phyloP scores from a whole-genome alignment of 2,329 filamentous ascomycete genomes.

The Thelonectria discophora region DNA sequence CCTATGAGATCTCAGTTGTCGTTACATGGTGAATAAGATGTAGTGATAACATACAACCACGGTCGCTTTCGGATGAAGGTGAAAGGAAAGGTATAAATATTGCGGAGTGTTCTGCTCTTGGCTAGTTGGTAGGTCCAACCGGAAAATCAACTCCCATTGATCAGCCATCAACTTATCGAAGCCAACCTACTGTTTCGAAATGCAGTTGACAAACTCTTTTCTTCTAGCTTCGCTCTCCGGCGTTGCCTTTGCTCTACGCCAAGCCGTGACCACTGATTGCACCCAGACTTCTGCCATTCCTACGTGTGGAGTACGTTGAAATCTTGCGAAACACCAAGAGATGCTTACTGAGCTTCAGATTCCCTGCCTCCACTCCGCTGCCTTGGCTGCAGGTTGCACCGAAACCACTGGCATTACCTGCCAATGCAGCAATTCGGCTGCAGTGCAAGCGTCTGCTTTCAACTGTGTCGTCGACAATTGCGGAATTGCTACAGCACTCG shows the following conservation, averaged over 20 bases:
- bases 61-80: too few relatives aligned
- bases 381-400: conserved; percentile 27
- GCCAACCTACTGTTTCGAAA: neutral
- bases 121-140: too few relatives aligned
- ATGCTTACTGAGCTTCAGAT: conserved; percentile 16
- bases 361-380: conserved; percentile 31
- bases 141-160: too few relatives aligned
- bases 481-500: conserved; percentile 22
- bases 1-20: too few relatives aligned
- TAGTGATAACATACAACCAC: too few relatives aligned
- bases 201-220: conserved; percentile 28
- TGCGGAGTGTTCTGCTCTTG: too few relatives aligned
- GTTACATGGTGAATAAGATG: too few relatives aligned
- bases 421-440: conserved; percentile 30
- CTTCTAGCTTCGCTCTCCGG: conserved; percentile 24
- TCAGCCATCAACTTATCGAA: neutral
- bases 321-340: neutral
- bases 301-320: conserved; percentile 29
- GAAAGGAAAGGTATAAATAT: too few relatives aligned
- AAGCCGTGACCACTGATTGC: conserved; percentile 28
- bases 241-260: conserved; percentile 26
- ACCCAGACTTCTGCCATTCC: conserved; percentile 34
- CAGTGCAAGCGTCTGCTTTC: conserved; percentile 30
- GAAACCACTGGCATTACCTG: conserved; percentile 24
- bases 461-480: conserved; percentile 31